Percentiles rank a stretch among this genome's conserved stretches.
These are phyloP conservation scores for Sequoia sempervirens DNA, from an alignment of 75 land plant genomes.

Conservation along the genomic window DNA sequence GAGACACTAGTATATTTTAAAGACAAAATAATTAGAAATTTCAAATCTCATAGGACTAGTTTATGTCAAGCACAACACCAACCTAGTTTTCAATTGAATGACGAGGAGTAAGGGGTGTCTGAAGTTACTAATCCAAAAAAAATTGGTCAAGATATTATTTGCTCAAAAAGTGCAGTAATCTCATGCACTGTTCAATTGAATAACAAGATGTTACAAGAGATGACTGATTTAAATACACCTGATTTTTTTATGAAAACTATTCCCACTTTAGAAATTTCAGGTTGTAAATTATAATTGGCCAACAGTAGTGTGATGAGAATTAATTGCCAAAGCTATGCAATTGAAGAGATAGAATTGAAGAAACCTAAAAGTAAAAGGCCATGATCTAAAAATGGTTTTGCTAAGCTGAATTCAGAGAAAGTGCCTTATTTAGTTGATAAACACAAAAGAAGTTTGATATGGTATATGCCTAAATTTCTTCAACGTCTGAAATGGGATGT, in stretches of 20 bases:
- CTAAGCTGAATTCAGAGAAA: not conserved
- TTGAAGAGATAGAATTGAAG: not conserved
- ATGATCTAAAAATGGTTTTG: not conserved
- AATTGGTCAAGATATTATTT: not conserved
- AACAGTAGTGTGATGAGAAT: too few species aligned
- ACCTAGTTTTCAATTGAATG: not conserved
- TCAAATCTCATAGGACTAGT: not conserved
- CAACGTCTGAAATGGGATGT: too few species aligned
- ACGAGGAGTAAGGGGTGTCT: not conserved
- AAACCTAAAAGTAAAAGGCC: not conserved
- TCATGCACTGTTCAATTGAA: not conserved
- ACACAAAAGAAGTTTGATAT: too few species aligned
- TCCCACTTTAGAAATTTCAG: not conserved
- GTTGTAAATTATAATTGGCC: not conserved
- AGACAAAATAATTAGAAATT: not conserved
- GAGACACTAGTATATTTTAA: not conserved
- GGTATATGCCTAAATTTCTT: too few species aligned
- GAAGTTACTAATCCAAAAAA: not conserved
- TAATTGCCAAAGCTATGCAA: not conserved
- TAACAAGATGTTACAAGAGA: not conserved
- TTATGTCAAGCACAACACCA: not conserved
- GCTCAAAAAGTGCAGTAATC: not conserved
- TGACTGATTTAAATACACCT: not conserved
- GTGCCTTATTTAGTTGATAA: not conserved
- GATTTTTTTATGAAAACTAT: not conserved